Evolutionary conservation across 257 asterid genomes (phyloP).

Genomic region (Jacaranda mimosifolia): DNA sequence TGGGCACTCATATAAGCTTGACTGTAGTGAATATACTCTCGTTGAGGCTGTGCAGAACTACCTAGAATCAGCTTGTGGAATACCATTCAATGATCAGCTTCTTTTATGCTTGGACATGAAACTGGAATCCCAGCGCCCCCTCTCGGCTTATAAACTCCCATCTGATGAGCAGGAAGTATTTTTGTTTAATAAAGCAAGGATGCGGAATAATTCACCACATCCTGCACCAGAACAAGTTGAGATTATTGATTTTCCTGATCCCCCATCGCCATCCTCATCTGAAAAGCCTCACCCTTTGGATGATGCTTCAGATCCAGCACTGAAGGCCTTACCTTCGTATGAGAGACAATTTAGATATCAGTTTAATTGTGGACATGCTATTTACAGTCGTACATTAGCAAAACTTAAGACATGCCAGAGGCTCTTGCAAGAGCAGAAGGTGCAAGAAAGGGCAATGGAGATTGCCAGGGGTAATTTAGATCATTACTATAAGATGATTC

Average conservation of each 20-base stretch:
- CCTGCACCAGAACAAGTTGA: conserved; percentile 69
- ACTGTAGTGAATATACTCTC: conserved; percentile 63
- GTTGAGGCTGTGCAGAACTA: conserved; percentile 75
- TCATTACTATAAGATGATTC: conserved; percentile 67
- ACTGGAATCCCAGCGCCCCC: conserved; percentile 65
- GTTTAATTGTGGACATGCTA: conserved; percentile 68
- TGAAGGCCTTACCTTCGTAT: conserved; percentile 82
- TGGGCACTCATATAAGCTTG: conserved; percentile 74
- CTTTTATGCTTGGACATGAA: conserved; percentile 81
- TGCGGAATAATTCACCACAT: conserved; percentile 69
- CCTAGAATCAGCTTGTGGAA: conserved; percentile 65
- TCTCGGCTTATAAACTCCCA: conserved; percentile 78
- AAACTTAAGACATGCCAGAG: conserved; percentile 64
- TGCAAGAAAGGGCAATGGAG: conserved; percentile 84
- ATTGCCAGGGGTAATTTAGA: conserved; percentile 79
- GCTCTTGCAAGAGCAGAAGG: conserved; percentile 71
- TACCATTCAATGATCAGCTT: conserved; percentile 75
- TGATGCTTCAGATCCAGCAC: conserved; percentile 84
- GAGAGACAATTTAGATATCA: conserved; percentile 87
- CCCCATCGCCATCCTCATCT: conserved; percentile 56
- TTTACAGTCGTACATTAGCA: conserved; percentile 63
- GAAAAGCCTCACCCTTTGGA: conserved; percentile 71
- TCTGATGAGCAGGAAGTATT: conserved; percentile 76
- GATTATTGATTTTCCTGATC: conserved; percentile 62
- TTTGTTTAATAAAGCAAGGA: conserved; percentile 76